Conservation (phyloP, 106 monocot genomes). For the Narthecium ossifragum region DNA sequence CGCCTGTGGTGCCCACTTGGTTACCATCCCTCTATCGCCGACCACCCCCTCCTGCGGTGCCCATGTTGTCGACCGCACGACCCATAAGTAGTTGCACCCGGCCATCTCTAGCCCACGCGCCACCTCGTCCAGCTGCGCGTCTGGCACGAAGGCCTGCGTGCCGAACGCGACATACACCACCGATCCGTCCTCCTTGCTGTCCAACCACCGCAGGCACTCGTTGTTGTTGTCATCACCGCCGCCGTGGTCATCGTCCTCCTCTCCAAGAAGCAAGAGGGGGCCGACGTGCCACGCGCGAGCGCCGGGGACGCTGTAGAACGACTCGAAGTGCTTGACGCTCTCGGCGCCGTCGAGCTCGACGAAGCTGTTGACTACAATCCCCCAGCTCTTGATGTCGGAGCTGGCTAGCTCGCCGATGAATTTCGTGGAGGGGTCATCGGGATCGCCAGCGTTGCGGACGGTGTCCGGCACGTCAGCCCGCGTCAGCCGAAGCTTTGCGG, state of each 20-base stretch:
- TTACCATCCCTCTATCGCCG: constrained; percentile 14
- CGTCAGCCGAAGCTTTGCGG: constrained; percentile 8
- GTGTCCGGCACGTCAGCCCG: constrained; percentile 10
- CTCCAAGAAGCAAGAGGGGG: constrained; percentile 23
- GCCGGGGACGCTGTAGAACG: constrained; percentile 20
- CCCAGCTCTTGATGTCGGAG: constrained; percentile 31
- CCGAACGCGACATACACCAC: constrained; percentile 47
- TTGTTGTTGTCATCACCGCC: constrained; percentile 10
- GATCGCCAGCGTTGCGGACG: constrained; percentile 2
- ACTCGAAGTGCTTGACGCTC: constrained; percentile 24
- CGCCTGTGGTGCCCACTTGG: constrained; percentile 12
- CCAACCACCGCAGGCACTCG: constrained; percentile 33
- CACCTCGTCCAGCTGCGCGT: constrained; percentile 25
- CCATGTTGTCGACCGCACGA: constrained; percentile 19
- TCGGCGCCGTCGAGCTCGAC: constrained; percentile 31
- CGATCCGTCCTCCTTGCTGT: constrained; percentile 4
- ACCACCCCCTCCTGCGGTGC: constrained; percentile 8
- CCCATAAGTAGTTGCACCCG: constrained; percentile 27
- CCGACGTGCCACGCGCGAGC: constrained; percentile 41
- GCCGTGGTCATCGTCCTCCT: neutral
- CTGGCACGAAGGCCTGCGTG: constrained; percentile 21
- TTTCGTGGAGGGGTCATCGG: constrained; percentile 1
- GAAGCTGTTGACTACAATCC: constrained; percentile 54
- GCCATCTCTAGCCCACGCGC: constrained; percentile 23
- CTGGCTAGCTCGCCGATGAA: constrained; percentile 9